Percentiles rank a stretch among this genome's conserved stretches.
phyloP scores from a whole-genome alignment of 352 stramenopile species.

The Phytophthora pseudosyringae region DNA sequence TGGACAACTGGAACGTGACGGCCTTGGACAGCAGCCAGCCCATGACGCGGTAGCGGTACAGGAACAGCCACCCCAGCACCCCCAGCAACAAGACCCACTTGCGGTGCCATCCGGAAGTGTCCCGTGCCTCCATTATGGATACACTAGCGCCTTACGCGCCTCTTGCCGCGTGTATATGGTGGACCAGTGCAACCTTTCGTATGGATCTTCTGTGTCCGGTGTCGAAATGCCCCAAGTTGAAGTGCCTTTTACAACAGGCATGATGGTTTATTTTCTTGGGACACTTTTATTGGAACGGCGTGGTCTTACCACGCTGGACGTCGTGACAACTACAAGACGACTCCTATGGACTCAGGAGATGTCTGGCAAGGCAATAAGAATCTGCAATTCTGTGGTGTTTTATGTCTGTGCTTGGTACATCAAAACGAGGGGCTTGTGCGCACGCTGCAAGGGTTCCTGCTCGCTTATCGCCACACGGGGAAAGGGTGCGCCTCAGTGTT shows the following conservation, averaged over 20 bases:
- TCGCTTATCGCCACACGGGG: conserved; percentile 33
- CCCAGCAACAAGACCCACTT: conserved; percentile 64
- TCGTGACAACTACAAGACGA: background rate
- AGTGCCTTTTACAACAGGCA: background rate
- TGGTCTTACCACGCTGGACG: conserved; percentile 6
- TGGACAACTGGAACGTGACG: conserved; percentile 46
- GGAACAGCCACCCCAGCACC: conserved; percentile 51
- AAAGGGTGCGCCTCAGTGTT: conserved; percentile 89
- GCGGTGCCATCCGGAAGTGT: conserved; percentile 52
- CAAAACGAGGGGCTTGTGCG: too few species aligned
- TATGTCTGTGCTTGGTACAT: too few species aligned
- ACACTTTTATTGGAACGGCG: conserved; percentile 23
- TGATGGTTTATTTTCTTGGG: background rate
- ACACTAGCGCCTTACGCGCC: conserved; percentile 6
- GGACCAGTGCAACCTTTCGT: conserved; percentile 33
- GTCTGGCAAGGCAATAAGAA: too few species aligned
- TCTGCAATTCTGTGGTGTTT: too few species aligned
- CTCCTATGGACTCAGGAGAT: conserved; percentile 7
- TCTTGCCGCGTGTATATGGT: background rate
- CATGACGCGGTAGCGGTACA: conserved; percentile 65
- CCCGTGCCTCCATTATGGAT: conserved; percentile 30
- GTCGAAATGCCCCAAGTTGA: conserved; percentile 20
- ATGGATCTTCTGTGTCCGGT: too few species aligned
- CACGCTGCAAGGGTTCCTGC: background rate
- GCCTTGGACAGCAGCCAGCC: conserved; percentile 55